Evolutionary conservation across 331 rosid species (phyloP).

Genomic region (Erythrophleum ivorense): DNA sequence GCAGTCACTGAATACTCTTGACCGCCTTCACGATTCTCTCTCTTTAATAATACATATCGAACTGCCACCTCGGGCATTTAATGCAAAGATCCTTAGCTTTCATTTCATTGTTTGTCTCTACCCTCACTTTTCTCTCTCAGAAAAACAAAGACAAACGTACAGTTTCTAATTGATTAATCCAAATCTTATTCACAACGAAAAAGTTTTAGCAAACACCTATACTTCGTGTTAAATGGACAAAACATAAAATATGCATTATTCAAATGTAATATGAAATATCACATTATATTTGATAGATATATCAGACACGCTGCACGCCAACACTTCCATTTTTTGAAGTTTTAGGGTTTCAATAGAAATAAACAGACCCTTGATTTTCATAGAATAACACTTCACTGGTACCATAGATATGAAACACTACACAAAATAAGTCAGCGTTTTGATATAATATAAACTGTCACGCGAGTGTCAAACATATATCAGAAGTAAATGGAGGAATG

Average conservation of each 20-base stretch:
- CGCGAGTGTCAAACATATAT: neutral
- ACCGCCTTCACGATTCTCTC: conserved; percentile 46
- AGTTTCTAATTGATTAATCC: conserved; percentile 31
- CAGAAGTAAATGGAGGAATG: neutral
- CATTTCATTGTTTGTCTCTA: conserved; percentile 77
- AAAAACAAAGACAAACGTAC: conserved; percentile 30
- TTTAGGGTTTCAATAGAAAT: conserved; percentile 20
- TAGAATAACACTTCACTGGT: neutral
- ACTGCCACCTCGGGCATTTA: conserved; percentile 65
- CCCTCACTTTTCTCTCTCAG: conserved; percentile 39
- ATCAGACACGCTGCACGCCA: too few species aligned
- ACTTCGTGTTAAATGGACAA: too few species aligned
- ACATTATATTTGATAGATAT: too few species aligned
- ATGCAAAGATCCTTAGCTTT: conserved; percentile 65
- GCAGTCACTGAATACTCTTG: conserved; percentile 73
- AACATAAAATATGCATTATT: too few species aligned
- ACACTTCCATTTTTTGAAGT: too few species aligned
- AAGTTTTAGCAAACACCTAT: conserved; percentile 16
- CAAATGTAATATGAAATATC: too few species aligned
- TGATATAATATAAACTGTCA: neutral
- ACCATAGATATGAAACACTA: neutral
- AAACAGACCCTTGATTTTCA: conserved; percentile 8
- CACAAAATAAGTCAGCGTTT: neutral
- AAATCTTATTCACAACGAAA: conserved; percentile 41
- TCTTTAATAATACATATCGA: conserved; percentile 30